phyloP scores from a whole-genome alignment of 225 moss, liverwort and hornwort genomes.

The Pseudisothecium myosuroides region DNA sequence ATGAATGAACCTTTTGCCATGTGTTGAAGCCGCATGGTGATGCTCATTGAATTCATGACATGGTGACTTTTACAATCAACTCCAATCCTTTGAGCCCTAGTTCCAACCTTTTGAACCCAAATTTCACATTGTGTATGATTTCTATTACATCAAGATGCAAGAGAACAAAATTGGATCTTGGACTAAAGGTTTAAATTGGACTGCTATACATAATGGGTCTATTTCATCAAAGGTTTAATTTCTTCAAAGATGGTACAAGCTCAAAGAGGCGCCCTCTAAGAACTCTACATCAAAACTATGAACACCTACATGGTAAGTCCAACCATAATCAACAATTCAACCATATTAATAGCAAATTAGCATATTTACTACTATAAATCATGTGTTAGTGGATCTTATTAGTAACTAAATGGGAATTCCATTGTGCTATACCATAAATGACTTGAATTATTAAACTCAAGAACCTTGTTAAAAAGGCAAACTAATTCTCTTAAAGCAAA shows the following conservation, averaged over 20 bases:
- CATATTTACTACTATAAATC: neutral
- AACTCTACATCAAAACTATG: neutral
- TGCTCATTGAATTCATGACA: neutral
- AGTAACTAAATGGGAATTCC: too few relatives aligned
- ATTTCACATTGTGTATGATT: neutral
- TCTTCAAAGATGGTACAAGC: neutral
- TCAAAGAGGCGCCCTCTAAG: fast-evolving
- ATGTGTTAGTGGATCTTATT: too few relatives aligned
- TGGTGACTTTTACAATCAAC: neutral
- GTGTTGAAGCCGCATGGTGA: fast-evolving
- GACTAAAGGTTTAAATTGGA: neutral
- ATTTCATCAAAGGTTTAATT: neutral
- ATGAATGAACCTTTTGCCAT: neutral
- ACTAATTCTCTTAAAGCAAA: neutral
- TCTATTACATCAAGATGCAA: too few relatives aligned
- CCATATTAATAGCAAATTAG: neutral
- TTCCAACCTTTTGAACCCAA: neutral
- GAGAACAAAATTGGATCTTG: neutral
- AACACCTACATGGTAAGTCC: too few relatives aligned
- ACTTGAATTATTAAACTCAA: neutral
- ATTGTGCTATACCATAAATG: neutral
- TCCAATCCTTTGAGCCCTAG: neutral
- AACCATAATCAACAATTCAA: neutral
- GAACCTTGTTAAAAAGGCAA: neutral
- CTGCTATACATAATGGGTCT: fast-evolving